Evolutionary conservation across 179 eudicot species (phyloP), one percentile per base, ranked within the genome.

Genomic region (Dionaea muscipula): DNA sequence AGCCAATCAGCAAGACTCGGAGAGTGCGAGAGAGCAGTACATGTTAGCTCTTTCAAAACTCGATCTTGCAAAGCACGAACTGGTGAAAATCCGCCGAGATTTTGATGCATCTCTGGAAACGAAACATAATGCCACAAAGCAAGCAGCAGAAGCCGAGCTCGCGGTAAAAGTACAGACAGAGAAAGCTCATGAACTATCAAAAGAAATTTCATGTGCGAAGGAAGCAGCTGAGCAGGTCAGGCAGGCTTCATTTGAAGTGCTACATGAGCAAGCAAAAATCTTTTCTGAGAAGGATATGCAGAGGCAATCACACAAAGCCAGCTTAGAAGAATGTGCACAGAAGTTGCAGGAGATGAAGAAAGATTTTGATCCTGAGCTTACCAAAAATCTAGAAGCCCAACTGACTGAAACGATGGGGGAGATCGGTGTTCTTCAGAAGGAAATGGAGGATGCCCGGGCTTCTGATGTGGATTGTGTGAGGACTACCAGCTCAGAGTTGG

Each of bases 1-100:
- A n/a, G n/a, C n/a, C n/a, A n/a, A n/a, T n/a, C 66, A 76, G 17
- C 70, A 69, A 47, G 80, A 82, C 41, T 56, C 76, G 18, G 86
- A 68, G 56, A 62, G 66, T 53, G 55, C 67, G 37, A 74, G 70
- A 68, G 80, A 74, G 27, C 64, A 73, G 54, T 85, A 47, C 49
- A 5, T 60, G 22, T 60, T 43, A 69, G 78, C 71, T 22, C 59
- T 78, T 51, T 52, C 79, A 31, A 86, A 82, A 55, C 78, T 88
- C 5, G 75, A 81, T 67, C 58, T 78, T 47, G 86, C 86, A 39
- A 93, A 93, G 77, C 79, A 77, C 60, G 83, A 77, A 57, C 78
- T 85, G n/a, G 77, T 84, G 36, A 79, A 73, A 61, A 68, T 78
- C 16, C 79, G 81, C 47, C 89, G 74, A 66, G 95, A 78, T 62